phyloP scores from a whole-genome alignment of 805 yeast species.

The Zygoascus bituminiphila region DNA sequence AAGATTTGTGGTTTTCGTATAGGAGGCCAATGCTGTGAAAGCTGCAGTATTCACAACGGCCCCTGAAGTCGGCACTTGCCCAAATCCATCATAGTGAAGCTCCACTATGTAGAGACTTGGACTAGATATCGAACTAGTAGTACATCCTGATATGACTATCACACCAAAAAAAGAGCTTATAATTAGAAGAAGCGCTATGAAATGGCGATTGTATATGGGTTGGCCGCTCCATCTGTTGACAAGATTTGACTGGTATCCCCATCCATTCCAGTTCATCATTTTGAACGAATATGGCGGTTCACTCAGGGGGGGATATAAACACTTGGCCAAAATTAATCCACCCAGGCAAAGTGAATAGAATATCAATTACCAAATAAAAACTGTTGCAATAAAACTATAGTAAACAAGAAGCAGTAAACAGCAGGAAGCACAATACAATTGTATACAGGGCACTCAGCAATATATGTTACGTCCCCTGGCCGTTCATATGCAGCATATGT shows the following conservation, averaged over 20 bases:
- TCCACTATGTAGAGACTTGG: conserved; percentile 16
- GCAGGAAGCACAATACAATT: too few relatives aligned
- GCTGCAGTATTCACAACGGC: conserved; percentile 13
- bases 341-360: too few relatives aligned
- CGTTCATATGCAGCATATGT: neutral
- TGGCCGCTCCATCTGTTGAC: neutral
- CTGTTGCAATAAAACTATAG: too few relatives aligned
- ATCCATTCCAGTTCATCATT: neutral
- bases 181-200: conserved; percentile 13
- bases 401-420: too few relatives aligned
- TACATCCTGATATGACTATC: conserved; percentile 16
- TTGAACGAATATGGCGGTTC: too few relatives aligned
- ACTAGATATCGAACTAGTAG: conserved; percentile 9
- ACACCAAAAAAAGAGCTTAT: conserved; percentile 11
- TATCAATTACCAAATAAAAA: too few relatives aligned
- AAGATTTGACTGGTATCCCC: neutral
- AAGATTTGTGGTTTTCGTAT: conserved; percentile 9
- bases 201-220: neutral
- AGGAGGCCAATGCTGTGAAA: conserved; percentile 8
- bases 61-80: conserved; percentile 4
- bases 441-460: too few relatives aligned
- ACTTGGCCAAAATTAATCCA: too few relatives aligned
- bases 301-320: too few relatives aligned
- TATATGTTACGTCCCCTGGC: too few relatives aligned
- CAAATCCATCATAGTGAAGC: conserved; percentile 12